Base-by-base conservation (phyloP, 331 rosid genomes). In the Telfairia occidentalis region DNA sequence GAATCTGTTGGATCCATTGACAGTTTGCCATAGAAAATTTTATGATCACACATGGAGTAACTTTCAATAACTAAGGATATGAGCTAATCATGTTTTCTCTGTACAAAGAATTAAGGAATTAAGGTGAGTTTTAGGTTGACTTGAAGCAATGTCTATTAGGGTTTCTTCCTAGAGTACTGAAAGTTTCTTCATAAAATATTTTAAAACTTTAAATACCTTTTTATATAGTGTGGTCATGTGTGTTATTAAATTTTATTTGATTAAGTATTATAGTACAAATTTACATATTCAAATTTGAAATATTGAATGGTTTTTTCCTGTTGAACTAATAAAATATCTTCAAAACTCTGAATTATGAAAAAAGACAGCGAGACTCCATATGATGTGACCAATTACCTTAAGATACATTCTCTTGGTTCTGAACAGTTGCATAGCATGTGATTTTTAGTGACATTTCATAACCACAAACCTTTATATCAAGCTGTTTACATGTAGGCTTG, bases 361-460 rank as follows among this genome's bases (percentile, higher is more conserved):
- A 10, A 24, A 24, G 74, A 21, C 74, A 35, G 35, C 13, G 12
- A 67, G 74, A 67, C 6, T 32, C 54, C 74, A 67, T 67, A 21
- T 43, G 71, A 64, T 64, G 23, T 35, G 24, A 2, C 52, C 74
- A 26, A 63, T 35, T 63, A 1, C 71, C 46, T 34, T 63, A 0
- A n/a, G 29, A 63, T 63, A 63, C 0, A 3, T 66, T 23, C 49
- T 63, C 30, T 9, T 64, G 18, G 37, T 64, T 6, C 54, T 29
- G 50, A 65, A 65, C 73, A 65, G 70, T 60, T 15, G 24, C 42
- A 64, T 64, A 18, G 34, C 73, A 40, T 38, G 52, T 42, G 73
- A 12, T 11, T 66, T 66, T 40, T 21, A 66, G 53, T 40, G 35
- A 5, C 73, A 40, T 21, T 23, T 40, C 53, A 66, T 15, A 42